These are phyloP conservation scores for Dryas drummondii DNA, from an alignment of 306 rosid genomes.

Conservation along the genomic window DNA sequence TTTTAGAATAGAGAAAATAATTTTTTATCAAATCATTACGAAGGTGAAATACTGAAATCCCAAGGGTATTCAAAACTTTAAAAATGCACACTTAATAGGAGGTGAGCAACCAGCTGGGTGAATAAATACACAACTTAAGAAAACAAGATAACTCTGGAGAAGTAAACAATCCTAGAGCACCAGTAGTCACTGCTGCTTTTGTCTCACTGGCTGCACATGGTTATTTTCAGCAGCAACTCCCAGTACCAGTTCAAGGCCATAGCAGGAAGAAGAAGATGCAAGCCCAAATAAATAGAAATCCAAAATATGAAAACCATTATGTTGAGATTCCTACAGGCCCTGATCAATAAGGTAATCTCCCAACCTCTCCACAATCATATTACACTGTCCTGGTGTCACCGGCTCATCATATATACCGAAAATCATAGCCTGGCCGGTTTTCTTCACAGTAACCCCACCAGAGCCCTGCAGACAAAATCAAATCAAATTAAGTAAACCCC, in stretches of 20 bases:
- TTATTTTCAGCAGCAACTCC: conserved; percentile 20
- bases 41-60: not conserved
- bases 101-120: conserved; percentile 1
- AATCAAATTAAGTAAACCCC: not conserved
- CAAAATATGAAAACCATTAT: conserved; percentile 7
- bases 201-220: conserved; percentile 3
- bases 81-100: not conserved
- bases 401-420: conserved; percentile 53
- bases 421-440: conserved; percentile 43
- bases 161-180: conserved; percentile 18
- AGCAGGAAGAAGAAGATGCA: conserved; percentile 31
- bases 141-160: not conserved
- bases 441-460: conserved; percentile 55
- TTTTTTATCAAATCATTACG: not conserved
- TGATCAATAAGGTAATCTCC: conserved; percentile 55
- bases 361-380: conserved; percentile 57
- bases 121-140: conserved; percentile 26
- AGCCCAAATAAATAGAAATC: conserved; percentile 18
- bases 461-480: conserved; percentile 37
- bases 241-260: conserved; percentile 20
- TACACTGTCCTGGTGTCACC: conserved; percentile 48
- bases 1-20: not conserved
- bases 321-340: conserved; percentile 31
- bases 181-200: conserved; percentile 3
- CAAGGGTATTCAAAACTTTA: not conserved